Evolutionary conservation across 2,329 filamentous ascomycete genomes (phyloP).

Genomic region (Aspergillus calidoustus): DNA sequence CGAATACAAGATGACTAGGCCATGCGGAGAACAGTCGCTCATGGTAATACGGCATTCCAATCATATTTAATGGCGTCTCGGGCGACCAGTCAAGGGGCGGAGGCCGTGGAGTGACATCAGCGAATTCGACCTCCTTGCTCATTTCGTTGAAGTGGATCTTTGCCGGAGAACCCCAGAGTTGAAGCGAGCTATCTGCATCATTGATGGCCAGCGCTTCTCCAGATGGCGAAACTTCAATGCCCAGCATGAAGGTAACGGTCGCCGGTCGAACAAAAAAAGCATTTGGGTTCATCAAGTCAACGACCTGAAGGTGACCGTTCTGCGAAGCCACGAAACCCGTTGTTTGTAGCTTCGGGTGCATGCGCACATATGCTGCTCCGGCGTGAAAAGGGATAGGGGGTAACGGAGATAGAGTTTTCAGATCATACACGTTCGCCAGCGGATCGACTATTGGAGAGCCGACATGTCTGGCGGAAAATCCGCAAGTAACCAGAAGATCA

Average conservation of each 20-base stretch:
- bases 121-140: constrained; percentile 76
- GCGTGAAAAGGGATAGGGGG: constrained; percentile 91
- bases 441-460: constrained; percentile 84
- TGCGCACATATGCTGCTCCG: constrained; percentile 89
- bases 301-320: constrained; percentile 90
- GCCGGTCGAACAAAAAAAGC: constrained; percentile 83
- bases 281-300: constrained; percentile 93
- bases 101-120: constrained; percentile 67
- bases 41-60: constrained; percentile 93
- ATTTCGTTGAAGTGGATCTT: constrained; percentile 88
- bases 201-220: constrained; percentile 83
- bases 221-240: constrained; percentile 84
- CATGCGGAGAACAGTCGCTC: constrained; percentile 86
- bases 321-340: constrained; percentile 94
- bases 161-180: constrained; percentile 84
- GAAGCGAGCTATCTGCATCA: constrained; percentile 77
- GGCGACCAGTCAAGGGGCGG: constrained; percentile 69
- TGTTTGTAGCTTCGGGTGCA: constrained; percentile 94
- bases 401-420: constrained; percentile 86
- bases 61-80: constrained; percentile 78
- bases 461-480: constrained; percentile 82
- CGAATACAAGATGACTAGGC: constrained; percentile 81
- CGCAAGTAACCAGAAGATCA: constrained; percentile 94
- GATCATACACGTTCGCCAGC: constrained; percentile 91
- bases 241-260: constrained; percentile 75